Conservation (phyloP, 768 basidiomycete species). For the Mycena leptocephala region DNA sequence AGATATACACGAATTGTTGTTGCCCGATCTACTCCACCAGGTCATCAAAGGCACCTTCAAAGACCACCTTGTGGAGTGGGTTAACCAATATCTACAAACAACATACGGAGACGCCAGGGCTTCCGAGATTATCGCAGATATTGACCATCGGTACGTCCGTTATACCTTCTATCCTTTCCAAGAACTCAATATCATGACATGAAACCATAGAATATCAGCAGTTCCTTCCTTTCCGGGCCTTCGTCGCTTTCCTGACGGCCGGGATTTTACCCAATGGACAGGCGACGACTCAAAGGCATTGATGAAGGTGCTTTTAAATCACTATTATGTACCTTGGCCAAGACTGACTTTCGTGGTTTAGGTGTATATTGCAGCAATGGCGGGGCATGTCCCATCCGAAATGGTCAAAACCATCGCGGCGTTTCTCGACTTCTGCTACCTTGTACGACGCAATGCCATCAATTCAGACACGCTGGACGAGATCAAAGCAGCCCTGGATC, state of each 20-base stretch:
- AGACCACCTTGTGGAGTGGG: constrained; percentile 28
- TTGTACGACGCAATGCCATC: background rate
- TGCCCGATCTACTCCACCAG: too few relatives aligned
- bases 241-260: constrained; percentile 6
- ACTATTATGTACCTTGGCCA: background rate
- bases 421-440: background rate
- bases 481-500: too few relatives aligned
- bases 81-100: constrained; percentile 24
- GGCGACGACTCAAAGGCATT: constrained; percentile 48
- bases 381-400: constrained; percentile 38
- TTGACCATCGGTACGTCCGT: background rate
- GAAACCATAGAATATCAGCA: too few relatives aligned
- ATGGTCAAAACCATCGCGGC: constrained; percentile 30
- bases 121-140: background rate
- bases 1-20: too few relatives aligned
- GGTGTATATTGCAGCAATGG: constrained; percentile 45
- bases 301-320: constrained; percentile 45
- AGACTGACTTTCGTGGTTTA: constrained; percentile 2
- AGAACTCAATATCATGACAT: too few relatives aligned
- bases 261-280: constrained; percentile 40
- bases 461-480: too few relatives aligned
- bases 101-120: background rate
- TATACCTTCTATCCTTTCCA: too few relatives aligned
- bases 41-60: too few relatives aligned
- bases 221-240: too few relatives aligned